Evolutionary conservation across 1,284 basidiomycete species (phyloP), one percentile per base, ranked within the genome.

Genomic region (Cutaneotrichosporon arboriforme): DNA sequence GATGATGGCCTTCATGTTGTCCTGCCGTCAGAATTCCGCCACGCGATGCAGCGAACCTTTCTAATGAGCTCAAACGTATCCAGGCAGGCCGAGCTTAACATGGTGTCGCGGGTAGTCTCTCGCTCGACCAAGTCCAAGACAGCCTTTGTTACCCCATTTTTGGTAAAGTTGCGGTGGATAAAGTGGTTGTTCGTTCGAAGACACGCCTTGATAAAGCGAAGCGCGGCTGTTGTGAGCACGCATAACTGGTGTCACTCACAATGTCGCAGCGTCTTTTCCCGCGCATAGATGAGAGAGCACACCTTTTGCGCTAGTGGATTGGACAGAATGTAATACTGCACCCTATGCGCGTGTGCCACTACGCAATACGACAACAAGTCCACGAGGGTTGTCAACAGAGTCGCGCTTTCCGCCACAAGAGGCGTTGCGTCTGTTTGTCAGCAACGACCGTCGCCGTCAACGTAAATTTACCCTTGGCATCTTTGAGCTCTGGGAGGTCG

Each of bases 61-160:
- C 88, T 84, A 72, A 97, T 88, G 60, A 83, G 81, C 65, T 98
- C 94, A 66, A 98, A 90, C 59, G 90, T 88, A 69, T 98, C 94
- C 67, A 96, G 85, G 77, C 90, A 97, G 17, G 93, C 89, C 60
- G 91, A 93, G 65, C 86, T 88, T 42, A 98, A 79, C 60, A 99
- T 81, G 73, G 94, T 98, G 75, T 98, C 94, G 54, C 88, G 81
- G 43, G 80, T 79, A 26, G 86, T 86, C 74, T 97, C 94, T 47
- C 81, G 81, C 34, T 87, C 72, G 23, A 90, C 86, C 53, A 97
- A 77, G 52, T 88, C 84, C 49, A 97, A 76, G 55, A 97, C 84
- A 7, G 90, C 87, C 58, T 83, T 82, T 57, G 96, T 79, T 18
- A 92, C 77, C 63, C 92, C 88, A 59, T 88, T 81, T 77, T 93